Evolutionary conservation across 441 rosid species (phyloP).

Genomic region (Iberis amara): DNA sequence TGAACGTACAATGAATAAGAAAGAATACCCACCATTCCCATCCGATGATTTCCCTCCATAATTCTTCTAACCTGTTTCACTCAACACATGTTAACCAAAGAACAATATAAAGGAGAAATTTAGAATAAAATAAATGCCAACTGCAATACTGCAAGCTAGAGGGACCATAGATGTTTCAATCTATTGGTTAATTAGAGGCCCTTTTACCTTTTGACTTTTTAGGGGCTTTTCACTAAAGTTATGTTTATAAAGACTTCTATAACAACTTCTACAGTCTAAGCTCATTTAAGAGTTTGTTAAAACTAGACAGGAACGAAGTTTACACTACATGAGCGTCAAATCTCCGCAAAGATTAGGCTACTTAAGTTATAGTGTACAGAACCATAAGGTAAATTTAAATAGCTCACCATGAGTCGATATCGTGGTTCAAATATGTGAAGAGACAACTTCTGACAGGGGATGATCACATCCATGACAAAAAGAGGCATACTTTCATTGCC

Average conservation of each 20-base stretch:
- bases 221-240: no score
- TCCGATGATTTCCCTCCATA: conserved; percentile 94
- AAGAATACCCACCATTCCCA: conserved; percentile 78
- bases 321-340: conserved; percentile 2
- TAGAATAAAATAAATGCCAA: neutral
- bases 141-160: conserved; percentile 12
- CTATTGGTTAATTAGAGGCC: conserved; percentile 2
- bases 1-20: neutral
- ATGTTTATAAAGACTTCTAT: conserved; percentile 6
- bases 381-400: neutral
- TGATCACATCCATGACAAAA: conserved; percentile 83
- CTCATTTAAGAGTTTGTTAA: neutral
- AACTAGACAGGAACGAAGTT: neutral
- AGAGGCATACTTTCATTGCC: conserved; percentile 86
- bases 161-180: neutral
- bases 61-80: conserved; percentile 76
- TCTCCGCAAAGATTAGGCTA: conserved; percentile 5
- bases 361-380: conserved; percentile 10
- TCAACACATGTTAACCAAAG: conserved; percentile 17
- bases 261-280: conserved; percentile 4
- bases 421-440: conserved; percentile 96
- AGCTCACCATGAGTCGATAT: conserved; percentile 87
- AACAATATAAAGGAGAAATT: conserved; percentile 1
- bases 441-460: conserved; percentile 85
- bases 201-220: conserved; percentile 6